A percentile compares a stretch with the other conserved stretches of the same genome.
phyloP scores from a whole-genome alignment of 225 moss, liverwort and hornwort genomes.

The Lunularia cruciata region DNA sequence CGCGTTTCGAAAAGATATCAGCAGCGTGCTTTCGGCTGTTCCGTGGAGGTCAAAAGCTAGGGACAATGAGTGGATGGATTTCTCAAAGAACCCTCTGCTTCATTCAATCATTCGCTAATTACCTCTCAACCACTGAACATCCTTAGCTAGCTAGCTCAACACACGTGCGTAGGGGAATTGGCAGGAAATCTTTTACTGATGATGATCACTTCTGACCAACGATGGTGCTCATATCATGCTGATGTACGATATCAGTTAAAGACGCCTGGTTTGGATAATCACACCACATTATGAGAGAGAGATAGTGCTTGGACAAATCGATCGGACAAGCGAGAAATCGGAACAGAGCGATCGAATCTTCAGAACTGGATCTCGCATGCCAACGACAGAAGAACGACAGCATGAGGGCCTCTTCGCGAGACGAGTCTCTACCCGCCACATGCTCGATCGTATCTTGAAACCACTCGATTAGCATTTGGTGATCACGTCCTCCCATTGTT shows the following conservation, averaged over 20 bases:
- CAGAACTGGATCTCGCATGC: background rate
- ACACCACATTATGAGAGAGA: background rate
- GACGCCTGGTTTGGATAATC: background rate
- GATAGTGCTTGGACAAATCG: background rate
- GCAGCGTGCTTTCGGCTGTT: background rate
- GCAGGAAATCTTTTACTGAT: background rate
- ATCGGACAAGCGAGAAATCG: background rate
- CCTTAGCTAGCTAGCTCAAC: background rate
- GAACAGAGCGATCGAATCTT: constrained; percentile 6
- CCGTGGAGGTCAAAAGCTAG: background rate
- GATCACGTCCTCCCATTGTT: background rate
- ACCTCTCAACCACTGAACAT: background rate
- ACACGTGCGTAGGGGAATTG: background rate
- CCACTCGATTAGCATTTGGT: background rate
- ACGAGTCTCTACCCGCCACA: background rate
- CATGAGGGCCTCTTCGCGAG: background rate
- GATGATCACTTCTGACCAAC: background rate
- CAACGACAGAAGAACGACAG: background rate
- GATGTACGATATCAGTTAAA: background rate
- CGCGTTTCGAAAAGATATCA: background rate
- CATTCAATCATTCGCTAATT: background rate
- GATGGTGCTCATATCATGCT: background rate
- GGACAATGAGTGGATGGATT: constrained; percentile 6
- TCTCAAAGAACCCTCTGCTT: background rate
- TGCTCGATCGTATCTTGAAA: constrained; percentile 3